Percentiles rank a stretch among this genome's conserved stretches.
These are phyloP conservation scores for Syzygium jambos DNA, from an alignment of 345 rosid species.

Conservation along the genomic window DNA sequence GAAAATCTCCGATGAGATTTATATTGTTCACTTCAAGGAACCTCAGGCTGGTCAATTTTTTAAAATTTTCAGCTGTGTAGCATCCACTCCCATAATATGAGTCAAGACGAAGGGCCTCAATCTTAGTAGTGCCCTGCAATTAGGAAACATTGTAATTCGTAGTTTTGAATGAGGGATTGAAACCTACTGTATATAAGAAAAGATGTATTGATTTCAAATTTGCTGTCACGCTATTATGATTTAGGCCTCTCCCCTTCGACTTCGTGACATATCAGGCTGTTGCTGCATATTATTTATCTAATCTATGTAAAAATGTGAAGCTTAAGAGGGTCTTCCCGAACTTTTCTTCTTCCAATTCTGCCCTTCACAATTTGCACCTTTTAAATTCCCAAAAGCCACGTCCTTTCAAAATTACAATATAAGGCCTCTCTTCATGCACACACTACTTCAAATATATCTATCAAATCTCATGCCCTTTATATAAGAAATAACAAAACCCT, in stretches of 20 bases:
- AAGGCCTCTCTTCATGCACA: no score
- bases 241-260: neutral
- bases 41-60: neutral
- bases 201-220: neutral
- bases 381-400: no score
- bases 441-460: no score
- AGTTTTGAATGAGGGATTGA: neutral
- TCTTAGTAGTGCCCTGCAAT: neutral
- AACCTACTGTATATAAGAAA: neutral
- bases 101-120: neutral
- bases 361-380: no score
- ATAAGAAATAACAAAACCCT: no score
- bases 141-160: rapidly evolving
- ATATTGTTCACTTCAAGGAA: rapidly evolving
- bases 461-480: no score
- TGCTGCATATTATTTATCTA: no score
- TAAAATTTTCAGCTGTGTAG: no score
- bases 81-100: no score
- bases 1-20: neutral
- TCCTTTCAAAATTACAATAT: no score
- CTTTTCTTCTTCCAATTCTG: no score
- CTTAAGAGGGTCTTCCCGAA: rapidly evolving
- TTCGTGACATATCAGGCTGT: neutral
- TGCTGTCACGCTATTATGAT: neutral
- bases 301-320: neutral